A percentile compares a stretch with the other conserved stretches of the same genome.
phyloP scores from a whole-genome alignment of 495 filamentous ascomycete genomes.

The Penicillium fimorum region DNA sequence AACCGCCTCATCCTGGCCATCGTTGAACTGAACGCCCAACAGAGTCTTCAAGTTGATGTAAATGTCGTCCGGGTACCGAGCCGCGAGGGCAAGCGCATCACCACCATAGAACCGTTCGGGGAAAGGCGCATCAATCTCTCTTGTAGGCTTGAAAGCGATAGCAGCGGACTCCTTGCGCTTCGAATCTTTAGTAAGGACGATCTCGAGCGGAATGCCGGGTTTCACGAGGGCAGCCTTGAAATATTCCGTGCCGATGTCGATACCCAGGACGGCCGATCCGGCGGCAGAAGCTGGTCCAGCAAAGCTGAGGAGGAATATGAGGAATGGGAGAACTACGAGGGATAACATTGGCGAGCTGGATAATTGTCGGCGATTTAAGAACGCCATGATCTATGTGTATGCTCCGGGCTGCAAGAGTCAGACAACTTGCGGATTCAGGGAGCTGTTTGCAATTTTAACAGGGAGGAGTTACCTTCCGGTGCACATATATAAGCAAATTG shows the following conservation, averaged over 20 bases:
- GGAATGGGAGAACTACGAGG: constrained; percentile 40
- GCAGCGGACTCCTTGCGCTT: constrained; percentile 92
- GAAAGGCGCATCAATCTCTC: constrained; percentile 57
- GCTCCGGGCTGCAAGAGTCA: constrained; percentile 25
- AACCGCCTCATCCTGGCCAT: constrained; percentile 56
- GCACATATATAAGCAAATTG: constrained; percentile 15
- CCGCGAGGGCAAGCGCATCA: constrained; percentile 83
- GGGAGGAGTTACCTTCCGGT: neutral
- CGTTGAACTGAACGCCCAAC: constrained; percentile 63
- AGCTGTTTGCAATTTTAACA: neutral
- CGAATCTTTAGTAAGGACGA: constrained; percentile 97
- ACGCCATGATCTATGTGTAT: constrained; percentile 50
- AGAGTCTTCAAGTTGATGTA: constrained; percentile 91
- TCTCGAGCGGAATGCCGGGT: constrained; percentile 95
- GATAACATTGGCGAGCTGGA: constrained; percentile 40
- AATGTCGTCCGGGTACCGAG: constrained; percentile 86
- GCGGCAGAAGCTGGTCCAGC: constrained; percentile 58
- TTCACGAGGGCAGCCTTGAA: constrained; percentile 97
- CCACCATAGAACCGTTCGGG: constrained; percentile 90
- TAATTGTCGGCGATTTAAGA: constrained; percentile 45
- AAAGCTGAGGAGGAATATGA: constrained; percentile 57
- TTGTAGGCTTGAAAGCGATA: constrained; percentile 86
- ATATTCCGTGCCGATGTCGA: constrained; percentile 96
- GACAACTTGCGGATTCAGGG: constrained; percentile 2
- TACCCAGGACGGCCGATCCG: constrained; percentile 75